Conservation (phyloP, 2,329 filamentous ascomycete species). For the Beauveria sp. region DNA sequence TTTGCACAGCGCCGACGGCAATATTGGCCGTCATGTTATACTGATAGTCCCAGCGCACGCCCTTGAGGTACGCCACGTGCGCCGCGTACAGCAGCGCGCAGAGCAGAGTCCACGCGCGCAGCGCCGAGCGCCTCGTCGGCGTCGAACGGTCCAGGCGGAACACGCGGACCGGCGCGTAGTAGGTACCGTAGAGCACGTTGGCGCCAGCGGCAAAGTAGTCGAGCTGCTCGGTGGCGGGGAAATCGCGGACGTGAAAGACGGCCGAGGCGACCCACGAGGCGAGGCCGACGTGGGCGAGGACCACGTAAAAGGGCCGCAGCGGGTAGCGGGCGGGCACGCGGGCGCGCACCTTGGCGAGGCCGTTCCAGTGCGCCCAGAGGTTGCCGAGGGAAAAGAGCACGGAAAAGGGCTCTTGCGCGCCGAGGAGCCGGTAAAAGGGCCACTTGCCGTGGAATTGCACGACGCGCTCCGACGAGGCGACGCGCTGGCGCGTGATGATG, state of each 20-base stretch:
- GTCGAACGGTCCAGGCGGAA: conserved; percentile 66
- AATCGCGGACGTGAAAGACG: conserved; percentile 89
- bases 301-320: conserved; percentile 71
- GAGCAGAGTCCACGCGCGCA: conserved; percentile 67
- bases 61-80: conserved; percentile 78
- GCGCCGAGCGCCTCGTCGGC: conserved; percentile 37
- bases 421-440: conserved; percentile 86
- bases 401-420: conserved; percentile 90
- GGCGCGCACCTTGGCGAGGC: conserved; percentile 62
- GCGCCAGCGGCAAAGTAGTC: conserved; percentile 95
- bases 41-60: conserved; percentile 86
- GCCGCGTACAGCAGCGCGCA: conserved; percentile 64
- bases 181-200: conserved; percentile 83
- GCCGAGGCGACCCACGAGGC: conserved; percentile 82
- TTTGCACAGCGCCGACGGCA: conserved; percentile 68
- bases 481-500: conserved; percentile 69
- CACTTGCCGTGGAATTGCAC: conserved; percentile 98
- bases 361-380: conserved; percentile 74
- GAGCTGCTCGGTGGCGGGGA: conserved; percentile 76
- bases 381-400: conserved; percentile 93
- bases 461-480: conserved; percentile 57
- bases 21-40: conserved; percentile 99
- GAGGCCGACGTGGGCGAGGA: conserved; percentile 73
- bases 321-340: conserved; percentile 66
- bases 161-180: conserved; percentile 73